phyloP scores from a whole-genome alignment of 129 eudicot genomes.

The Rutidosis leptorrhynchoides region DNA sequence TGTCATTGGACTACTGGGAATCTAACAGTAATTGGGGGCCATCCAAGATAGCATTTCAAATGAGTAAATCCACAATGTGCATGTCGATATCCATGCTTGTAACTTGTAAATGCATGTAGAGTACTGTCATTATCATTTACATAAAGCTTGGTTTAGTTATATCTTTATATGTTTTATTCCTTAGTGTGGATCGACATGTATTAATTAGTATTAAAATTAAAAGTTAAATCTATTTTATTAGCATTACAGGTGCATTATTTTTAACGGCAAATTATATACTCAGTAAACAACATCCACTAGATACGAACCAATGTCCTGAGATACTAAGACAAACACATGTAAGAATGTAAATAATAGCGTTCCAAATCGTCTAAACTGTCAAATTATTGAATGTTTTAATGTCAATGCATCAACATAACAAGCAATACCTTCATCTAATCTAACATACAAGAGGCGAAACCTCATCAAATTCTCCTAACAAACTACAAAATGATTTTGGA shows the following conservation, averaged over 20 bases:
- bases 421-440: constrained; percentile 27
- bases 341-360: constrained; percentile 2
- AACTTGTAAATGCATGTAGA: background rate
- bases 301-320: background rate
- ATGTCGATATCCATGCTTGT: background rate
- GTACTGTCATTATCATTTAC: constrained; percentile 1
- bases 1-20: background rate
- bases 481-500: constrained; percentile 28
- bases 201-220: too few relatives aligned
- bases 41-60: background rate
- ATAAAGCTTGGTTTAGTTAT: background rate
- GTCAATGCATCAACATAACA: constrained; percentile 11
- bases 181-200: too few relatives aligned
- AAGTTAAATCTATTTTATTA: background rate
- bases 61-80: background rate
- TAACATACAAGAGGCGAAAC: background rate
- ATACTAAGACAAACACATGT: background rate
- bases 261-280: too few relatives aligned
- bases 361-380: constrained; percentile 12
- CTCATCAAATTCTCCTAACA: constrained; percentile 21
- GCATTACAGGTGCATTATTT: too few relatives aligned
- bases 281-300: background rate
- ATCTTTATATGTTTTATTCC: background rate
- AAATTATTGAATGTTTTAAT: constrained; percentile 17
- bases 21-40: background rate